Base-by-base conservation (phyloP, 2,329 filamentous ascomycete species). In the Penicillium sp. region DNA sequence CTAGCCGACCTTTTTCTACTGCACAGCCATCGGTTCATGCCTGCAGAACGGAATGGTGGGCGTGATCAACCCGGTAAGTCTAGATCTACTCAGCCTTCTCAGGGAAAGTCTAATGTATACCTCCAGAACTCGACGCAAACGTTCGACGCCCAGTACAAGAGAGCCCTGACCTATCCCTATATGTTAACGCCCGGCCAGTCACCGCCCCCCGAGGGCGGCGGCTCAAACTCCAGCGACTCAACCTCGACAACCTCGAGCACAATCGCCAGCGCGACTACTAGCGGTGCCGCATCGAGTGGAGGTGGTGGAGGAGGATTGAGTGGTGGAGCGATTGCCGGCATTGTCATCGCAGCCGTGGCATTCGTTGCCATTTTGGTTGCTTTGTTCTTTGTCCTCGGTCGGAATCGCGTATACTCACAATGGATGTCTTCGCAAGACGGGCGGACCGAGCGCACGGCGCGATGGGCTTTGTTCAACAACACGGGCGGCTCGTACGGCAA, bases 11-110 rank as follows among this genome's bases (percentile, higher is more conserved):
- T 90, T 88, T 71, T 90, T 84, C 73, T 91, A 91, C 72, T 91
- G 88, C 63, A 85, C 87, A 0, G 88, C 88, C 0, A 82, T 85
- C 0, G 82, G 80, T 0, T 90, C 88, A 1, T 94, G 90, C 68
- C 80, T 81, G 3, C 73, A 77, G 2, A 82, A 88, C 45, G 82
- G 85, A 22, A 94, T 94, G 90, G 83, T 94, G 15, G 90, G 90
- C 3, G 88, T 85, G 1, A 88, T 94, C 65, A 94, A 93, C 69
- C 84, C 88, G 6, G 84, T 87, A 78, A 61, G 79, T 58, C 20
- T 14, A 15, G 8, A 14, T 11, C 12, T 7, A 17, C 17, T 37
- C 25, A 25, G 20, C 28, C 38, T 37, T n/a, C 25, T 14, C 22
- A n/a, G 20, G 11, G 10, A 39, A 41, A 14, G 7, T 42, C 59